These are phyloP conservation scores for Euphrasia confusa DNA, from an alignment of 257 asterid species.

Conservation along the genomic window DNA sequence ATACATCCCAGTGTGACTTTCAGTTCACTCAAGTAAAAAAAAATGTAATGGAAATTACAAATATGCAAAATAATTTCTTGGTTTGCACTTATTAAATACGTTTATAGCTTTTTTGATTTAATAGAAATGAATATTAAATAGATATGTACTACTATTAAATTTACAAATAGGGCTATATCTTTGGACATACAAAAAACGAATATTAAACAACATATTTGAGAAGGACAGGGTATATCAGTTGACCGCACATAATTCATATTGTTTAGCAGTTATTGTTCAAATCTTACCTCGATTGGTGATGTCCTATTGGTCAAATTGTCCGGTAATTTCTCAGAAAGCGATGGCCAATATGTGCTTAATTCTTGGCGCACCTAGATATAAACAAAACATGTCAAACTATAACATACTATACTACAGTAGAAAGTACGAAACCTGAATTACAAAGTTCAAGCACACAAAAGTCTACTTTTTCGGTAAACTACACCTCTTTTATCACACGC, in stretches of 20 bases:
- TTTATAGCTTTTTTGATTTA: too few species aligned
- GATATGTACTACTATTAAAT: too few species aligned
- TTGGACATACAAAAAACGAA: too few species aligned
- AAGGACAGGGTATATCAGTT: not conserved
- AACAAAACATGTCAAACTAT: not conserved
- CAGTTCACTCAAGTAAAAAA: too few species aligned
- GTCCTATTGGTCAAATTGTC: slow-evolving; percentile 38
- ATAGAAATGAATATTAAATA: too few species aligned
- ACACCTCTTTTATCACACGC: slow-evolving; percentile 70
- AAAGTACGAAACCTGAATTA: not conserved
- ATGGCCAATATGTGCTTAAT: slow-evolving; percentile 69
- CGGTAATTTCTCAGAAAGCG: slow-evolving; percentile 46
- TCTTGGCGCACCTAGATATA: slow-evolving; percentile 53
- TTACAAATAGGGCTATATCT: too few species aligned
- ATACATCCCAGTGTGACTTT: too few species aligned
- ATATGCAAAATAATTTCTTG: too few species aligned
- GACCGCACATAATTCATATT: not conserved
- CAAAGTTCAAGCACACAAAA: not conserved
- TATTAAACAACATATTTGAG: too few species aligned
- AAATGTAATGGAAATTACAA: too few species aligned
- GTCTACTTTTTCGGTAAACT: slow-evolving; percentile 18
- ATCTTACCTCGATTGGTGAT: slow-evolving; percentile 40
- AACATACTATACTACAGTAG: not conserved
- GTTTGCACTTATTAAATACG: too few species aligned
- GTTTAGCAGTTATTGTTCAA: not conserved